Conservation (phyloP, 106 monocot genomes). For the Alisma plantagoaquatica region DNA sequence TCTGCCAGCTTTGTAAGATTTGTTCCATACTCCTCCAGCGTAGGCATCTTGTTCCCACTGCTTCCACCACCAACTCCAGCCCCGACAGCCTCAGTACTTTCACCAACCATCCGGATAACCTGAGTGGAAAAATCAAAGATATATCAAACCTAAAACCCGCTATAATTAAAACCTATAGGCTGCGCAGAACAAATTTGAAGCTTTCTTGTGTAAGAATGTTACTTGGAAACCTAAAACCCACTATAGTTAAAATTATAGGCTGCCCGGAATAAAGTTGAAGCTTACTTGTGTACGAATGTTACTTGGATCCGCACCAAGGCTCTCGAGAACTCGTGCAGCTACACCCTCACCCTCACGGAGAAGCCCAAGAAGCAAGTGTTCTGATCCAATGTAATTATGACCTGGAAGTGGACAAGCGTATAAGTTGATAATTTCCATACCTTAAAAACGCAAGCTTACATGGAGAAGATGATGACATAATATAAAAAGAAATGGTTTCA, state of each 20-base stretch:
- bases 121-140: not conserved
- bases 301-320: conserved; percentile 29
- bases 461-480: no score
- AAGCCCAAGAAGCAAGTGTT: conserved; percentile 39
- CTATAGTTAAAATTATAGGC: no score
- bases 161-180: no score
- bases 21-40: conserved; percentile 31
- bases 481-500: no score
- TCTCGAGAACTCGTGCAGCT: conserved; percentile 29
- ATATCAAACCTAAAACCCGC: not conserved
- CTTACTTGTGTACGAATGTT: conserved; percentile 26
- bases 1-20: conserved; percentile 34
- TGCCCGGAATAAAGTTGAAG: no score
- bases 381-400: conserved; percentile 31
- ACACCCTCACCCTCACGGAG: conserved; percentile 35
- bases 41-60: conserved; percentile 31
- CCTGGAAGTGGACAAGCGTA: conserved; percentile 1
- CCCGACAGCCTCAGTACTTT: conserved; percentile 38
- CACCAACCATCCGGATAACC: conserved; percentile 33
- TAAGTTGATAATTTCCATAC: no score
- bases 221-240: no score
- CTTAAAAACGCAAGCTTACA: no score
- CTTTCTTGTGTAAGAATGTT: no score
- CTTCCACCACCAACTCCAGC: conserved; percentile 26
- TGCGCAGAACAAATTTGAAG: no score